phyloP scores from a whole-genome alignment of 148 eudicot species.

The Fagopyrum tataricum region DNA sequence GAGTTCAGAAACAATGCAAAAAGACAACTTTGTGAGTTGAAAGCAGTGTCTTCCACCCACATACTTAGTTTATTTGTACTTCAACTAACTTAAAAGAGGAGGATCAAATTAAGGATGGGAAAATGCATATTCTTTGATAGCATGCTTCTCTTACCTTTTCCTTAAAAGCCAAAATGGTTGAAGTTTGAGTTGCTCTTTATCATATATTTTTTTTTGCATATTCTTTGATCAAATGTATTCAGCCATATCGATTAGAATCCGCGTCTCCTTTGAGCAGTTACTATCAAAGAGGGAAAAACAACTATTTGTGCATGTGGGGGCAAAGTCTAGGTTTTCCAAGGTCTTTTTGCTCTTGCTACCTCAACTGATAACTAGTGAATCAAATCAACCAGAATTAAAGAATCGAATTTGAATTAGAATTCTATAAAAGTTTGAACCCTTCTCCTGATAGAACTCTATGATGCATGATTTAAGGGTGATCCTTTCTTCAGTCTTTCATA shows the following conservation, averaged over 20 bases:
- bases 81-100: background rate
- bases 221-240: background rate
- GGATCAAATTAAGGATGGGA: background rate
- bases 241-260: background rate
- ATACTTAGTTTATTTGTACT: conserved; percentile 1
- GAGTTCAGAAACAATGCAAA: background rate
- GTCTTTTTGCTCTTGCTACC: background rate
- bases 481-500: background rate
- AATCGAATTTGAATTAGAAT: background rate
- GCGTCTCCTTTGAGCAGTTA: background rate
- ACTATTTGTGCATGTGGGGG: background rate
- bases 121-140: background rate
- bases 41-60: conserved; percentile 3
- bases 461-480: background rate
- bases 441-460: background rate
- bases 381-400: background rate
- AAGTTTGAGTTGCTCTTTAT: background rate
- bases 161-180: background rate
- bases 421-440: background rate
- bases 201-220: background rate
- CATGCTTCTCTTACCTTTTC: background rate
- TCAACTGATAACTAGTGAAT: background rate
- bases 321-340: background rate
- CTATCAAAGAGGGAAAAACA: background rate
- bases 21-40: background rate